Base-by-base conservation (phyloP, 2,329 filamentous ascomycete genomes). In the Neonectria faginata region DNA sequence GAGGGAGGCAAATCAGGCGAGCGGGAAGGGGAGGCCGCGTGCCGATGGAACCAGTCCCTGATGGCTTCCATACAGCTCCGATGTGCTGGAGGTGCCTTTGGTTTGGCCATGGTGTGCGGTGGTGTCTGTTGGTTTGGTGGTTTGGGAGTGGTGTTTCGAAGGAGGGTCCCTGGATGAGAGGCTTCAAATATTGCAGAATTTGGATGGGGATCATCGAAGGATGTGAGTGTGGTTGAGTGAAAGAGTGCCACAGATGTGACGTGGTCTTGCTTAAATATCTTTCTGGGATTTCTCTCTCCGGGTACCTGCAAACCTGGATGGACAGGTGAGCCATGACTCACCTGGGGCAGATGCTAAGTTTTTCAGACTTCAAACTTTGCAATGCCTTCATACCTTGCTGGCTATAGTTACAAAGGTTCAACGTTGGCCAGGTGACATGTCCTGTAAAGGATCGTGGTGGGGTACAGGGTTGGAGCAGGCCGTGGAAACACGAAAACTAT, bases 101-200 rank as follows among this genome's bases (percentile, higher is more conserved):
- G 39, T 22, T 56, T 56, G 53, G 22, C 53, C 39, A 56, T 56
- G 7, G 36, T 56, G 39, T 56, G 16, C 16, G 33, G 29, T 36
- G 33, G 29, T 36, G 50, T n/a, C 7, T 25, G 18, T 53, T 53
- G 31, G 50, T 53, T n/a, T 22, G 42, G 51, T 53, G 31, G 51
- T 53, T 25, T 22, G 42, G 33, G n/a, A 53, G 51, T 25, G 16
- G 20, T 53, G 29, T 16, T 22, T 22, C 11, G 33, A 41, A 10
- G 27, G 51, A 39, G 20, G 42, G 18, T 25, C 42, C 18, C 41
- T 53, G 33, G 12, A 25, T 41, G 9, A 41, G 51, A 54, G 51
- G 36, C 10, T 54, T 42, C 8, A 54, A 18, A 25, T 54, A n/a
- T n/a, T n/a, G n/a, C n/a, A n/a, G n/a, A n/a, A 36, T 39, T 22